Percentiles rank a stretch among this genome's conserved stretches.
Evolutionary conservation across 2,329 filamentous ascomycete species (phyloP).

Genomic region (Trichoderma koningii): DNA sequence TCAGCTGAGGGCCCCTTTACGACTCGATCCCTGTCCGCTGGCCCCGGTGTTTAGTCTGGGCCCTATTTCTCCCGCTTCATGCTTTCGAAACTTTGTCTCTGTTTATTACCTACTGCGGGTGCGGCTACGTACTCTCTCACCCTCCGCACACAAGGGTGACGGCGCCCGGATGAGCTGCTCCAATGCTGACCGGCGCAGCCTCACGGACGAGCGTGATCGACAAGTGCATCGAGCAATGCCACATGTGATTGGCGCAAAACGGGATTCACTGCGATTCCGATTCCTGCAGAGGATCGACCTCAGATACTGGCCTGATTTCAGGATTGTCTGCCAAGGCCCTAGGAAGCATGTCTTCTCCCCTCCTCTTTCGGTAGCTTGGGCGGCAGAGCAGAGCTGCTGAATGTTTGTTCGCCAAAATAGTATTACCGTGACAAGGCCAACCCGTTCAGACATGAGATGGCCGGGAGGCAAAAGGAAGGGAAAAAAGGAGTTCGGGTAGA

Average conservation of each 20-base stretch:
- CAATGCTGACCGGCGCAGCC: not conserved
- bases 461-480: not conserved
- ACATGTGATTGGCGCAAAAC: not conserved
- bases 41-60: slow-evolving; percentile 5
- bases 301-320: slow-evolving; percentile 19
- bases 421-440: not conserved
- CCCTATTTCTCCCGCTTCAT: slow-evolving; percentile 5
- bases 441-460: not conserved
- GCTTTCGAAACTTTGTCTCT: not conserved
- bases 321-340: slow-evolving; percentile 18
- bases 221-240: slow-evolving; percentile 4
- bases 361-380: slow-evolving; percentile 7
- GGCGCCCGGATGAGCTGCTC: not conserved
- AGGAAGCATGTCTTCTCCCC: slow-evolving; percentile 12
- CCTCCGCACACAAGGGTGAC: slow-evolving; percentile 15
- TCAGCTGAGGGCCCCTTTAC: slow-evolving; percentile 23
- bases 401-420: not conserved
- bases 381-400: not conserved
- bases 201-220: slow-evolving; percentile 1
- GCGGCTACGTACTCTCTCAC: not conserved
- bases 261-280: not conserved
- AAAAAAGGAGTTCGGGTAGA: slow-evolving; percentile 5
- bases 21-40: slow-evolving; percentile 9
- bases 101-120: too few species aligned
- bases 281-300: not conserved